phyloP scores from a whole-genome alignment of 345 rosid species.

The Clausena lansium region DNA sequence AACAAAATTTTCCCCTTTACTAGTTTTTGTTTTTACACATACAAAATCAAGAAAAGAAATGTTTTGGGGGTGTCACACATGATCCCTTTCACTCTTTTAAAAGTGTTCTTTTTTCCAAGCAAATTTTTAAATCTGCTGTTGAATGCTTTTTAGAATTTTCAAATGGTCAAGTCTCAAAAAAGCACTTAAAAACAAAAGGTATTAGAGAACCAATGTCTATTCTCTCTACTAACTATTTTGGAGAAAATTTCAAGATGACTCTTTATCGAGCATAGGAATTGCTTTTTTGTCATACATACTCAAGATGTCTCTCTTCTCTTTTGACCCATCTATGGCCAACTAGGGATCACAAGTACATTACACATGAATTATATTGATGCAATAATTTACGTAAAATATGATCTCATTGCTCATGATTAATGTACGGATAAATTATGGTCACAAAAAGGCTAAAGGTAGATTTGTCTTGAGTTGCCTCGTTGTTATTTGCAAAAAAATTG shows the following conservation, averaged over 20 bases:
- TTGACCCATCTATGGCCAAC: slow-evolving; percentile 22
- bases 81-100: slow-evolving; percentile 19
- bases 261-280: slow-evolving; percentile 40
- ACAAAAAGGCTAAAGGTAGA: slow-evolving; percentile 19
- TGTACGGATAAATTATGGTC: slow-evolving; percentile 14
- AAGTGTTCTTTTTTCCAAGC: slow-evolving; percentile 4
- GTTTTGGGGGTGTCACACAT: slow-evolving; percentile 11
- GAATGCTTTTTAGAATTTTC: slow-evolving; percentile 24
- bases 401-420: slow-evolving; percentile 9
- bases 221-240: background rate
- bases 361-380: background rate
- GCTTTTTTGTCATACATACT: slow-evolving; percentile 23
- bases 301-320: slow-evolving; percentile 34
- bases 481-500: background rate
- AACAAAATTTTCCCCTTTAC: background rate
- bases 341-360: background rate
- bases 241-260: slow-evolving; percentile 15
- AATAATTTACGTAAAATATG: background rate
- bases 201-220: background rate
- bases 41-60: background rate
- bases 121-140: slow-evolving; percentile 7
- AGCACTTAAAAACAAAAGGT: slow-evolving; percentile 7
- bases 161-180: slow-evolving; percentile 18
- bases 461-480: slow-evolving; percentile 1
- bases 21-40: background rate